These are phyloP conservation scores for Lolium multiflorum DNA, from an alignment of 176 grass and related monocot genomes.

Conservation along the genomic window DNA sequence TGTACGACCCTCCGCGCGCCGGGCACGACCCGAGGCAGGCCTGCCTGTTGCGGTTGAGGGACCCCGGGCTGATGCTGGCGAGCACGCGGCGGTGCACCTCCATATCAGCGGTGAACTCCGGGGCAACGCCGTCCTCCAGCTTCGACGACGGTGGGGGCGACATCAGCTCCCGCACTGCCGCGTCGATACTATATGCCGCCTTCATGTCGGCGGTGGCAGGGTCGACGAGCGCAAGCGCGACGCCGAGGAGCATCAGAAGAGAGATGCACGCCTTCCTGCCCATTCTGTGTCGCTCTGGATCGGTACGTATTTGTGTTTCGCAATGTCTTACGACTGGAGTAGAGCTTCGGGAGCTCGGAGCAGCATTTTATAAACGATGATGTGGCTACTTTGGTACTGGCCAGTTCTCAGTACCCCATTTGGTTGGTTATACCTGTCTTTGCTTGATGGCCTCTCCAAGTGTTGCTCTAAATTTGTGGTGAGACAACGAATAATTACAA, in stretches of 20 bases:
- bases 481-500: no score
- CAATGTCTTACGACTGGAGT: background rate
- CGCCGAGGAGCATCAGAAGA: conserved; percentile 19
- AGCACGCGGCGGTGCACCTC: conserved; percentile 51
- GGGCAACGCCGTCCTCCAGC: conserved; percentile 34
- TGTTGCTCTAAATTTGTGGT: background rate
- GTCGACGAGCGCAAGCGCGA: background rate
- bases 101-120: background rate
- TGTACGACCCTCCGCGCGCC: conserved; percentile 7
- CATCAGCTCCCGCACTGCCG: conserved; percentile 10
- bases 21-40: conserved; percentile 24
- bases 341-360: no score
- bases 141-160: background rate
- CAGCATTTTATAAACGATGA: background rate
- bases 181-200: background rate
- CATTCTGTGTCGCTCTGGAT: background rate
- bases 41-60: background rate
- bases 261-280: background rate
- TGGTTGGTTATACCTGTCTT: background rate
- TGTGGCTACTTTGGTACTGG: background rate
- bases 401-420: no score
- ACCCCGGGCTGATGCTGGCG: background rate
- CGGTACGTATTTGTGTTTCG: background rate
- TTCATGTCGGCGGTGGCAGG: background rate
- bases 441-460: background rate